Evolutionary conservation across 305 asterid genomes (phyloP).

Genomic region (Ajuga reptans): DNA sequence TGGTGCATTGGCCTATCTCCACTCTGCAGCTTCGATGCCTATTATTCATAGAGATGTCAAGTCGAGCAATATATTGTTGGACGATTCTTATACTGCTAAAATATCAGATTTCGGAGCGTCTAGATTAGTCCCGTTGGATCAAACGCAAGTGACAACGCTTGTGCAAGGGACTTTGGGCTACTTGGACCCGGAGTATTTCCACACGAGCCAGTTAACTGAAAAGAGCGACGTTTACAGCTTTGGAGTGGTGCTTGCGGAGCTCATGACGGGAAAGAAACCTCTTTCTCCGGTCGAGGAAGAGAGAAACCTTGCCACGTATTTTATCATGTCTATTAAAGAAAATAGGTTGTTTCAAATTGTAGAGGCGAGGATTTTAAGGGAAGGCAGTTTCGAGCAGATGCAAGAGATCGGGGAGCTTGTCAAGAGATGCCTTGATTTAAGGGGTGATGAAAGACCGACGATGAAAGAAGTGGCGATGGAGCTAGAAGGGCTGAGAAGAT

Average conservation of each 20-base stretch:
- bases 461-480: slow-evolving; percentile 43
- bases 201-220: slow-evolving; percentile 30
- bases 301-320: slow-evolving; percentile 31
- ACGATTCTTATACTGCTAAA: slow-evolving; percentile 28
- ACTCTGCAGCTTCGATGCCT: slow-evolving; percentile 35
- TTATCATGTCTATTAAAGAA: slow-evolving; percentile 23
- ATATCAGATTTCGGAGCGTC: slow-evolving; percentile 41
- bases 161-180: slow-evolving; percentile 34
- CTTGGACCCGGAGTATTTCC: slow-evolving; percentile 33
- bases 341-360: slow-evolving; percentile 27
- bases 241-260: slow-evolving; percentile 38
- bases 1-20: slow-evolving; percentile 31
- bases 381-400: slow-evolving; percentile 35
- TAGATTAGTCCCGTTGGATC: slow-evolving; percentile 34
- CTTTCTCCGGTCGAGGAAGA: slow-evolving; percentile 22
- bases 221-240: slow-evolving; percentile 39
- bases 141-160: slow-evolving; percentile 37
- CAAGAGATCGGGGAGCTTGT: slow-evolving; percentile 28
- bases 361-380: slow-evolving; percentile 26
- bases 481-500: slow-evolving; percentile 25
- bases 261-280: slow-evolving; percentile 36
- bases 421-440: slow-evolving; percentile 28
- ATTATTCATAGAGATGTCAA: slow-evolving; percentile 34
- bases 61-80: slow-evolving; percentile 32
- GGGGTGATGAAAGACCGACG: slow-evolving; percentile 30